phyloP scores from a whole-genome alignment of 192 early-diverging fungal genomes.

The Backusella sp. region DNA sequence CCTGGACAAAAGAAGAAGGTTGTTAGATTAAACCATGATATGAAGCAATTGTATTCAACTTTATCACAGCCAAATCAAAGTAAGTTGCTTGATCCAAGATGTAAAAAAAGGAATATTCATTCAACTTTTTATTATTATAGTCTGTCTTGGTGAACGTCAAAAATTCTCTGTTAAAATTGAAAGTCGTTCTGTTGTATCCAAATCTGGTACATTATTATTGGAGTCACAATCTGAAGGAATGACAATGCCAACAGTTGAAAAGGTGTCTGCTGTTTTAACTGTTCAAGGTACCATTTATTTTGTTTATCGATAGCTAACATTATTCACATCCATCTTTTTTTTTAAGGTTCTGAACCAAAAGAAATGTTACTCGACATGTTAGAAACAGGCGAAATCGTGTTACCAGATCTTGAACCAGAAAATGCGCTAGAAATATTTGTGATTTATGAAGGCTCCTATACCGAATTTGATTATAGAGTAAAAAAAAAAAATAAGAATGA shows the following conservation, averaged over 20 bases:
- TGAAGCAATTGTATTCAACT: conserved; percentile 35
- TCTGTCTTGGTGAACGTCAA: conserved; percentile 39
- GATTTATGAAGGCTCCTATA: conserved; percentile 43
- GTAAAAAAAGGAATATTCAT: background rate
- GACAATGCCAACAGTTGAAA: conserved; percentile 16
- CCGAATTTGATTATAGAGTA: conserved; percentile 39
- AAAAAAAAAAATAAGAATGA: background rate
- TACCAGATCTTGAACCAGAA: conserved; percentile 38
- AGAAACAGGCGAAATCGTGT: conserved; percentile 36
- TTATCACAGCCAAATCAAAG: conserved; percentile 35
- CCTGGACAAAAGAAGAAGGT: conserved; percentile 49
- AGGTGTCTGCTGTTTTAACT: conserved; percentile 28
- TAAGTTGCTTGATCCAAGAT: conserved; percentile 1
- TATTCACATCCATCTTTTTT: background rate
- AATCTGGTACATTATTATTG: conserved; percentile 29
- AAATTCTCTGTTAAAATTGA: conserved; percentile 36
- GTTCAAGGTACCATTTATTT: background rate
- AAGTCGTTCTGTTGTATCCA: conserved; percentile 14
- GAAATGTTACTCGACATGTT: conserved; percentile 31
- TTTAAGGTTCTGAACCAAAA: conserved; percentile 10
- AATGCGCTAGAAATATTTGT: conserved; percentile 43
- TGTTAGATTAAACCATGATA: conserved; percentile 47
- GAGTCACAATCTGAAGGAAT: conserved; percentile 38
- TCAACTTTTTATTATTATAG: conserved; percentile 8
- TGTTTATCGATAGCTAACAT: background rate